Conservation (phyloP, 805 yeast species). For the Isabelozyma pseudorhagii region DNA sequence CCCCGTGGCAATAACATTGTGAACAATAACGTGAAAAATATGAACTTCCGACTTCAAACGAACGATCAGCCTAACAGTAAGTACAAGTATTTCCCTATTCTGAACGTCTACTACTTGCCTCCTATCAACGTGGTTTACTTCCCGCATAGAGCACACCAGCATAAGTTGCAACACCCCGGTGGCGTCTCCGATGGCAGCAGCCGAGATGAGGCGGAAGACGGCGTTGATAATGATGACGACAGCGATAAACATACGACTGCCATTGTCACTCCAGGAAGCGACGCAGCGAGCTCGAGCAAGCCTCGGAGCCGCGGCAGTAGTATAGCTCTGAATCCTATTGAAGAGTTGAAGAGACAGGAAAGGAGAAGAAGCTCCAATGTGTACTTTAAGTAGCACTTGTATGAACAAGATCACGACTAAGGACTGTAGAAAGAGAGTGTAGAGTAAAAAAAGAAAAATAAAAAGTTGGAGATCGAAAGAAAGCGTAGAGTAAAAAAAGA, state of each 20-base stretch:
- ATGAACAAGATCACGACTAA: too few relatives aligned
- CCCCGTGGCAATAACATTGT: not conserved
- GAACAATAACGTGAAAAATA: not conserved
- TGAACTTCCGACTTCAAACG: not conserved
- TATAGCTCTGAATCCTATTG: conserved; percentile 5
- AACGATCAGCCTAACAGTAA: conserved; percentile 5
- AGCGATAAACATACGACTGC: not conserved
- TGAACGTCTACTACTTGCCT: conserved; percentile 49
- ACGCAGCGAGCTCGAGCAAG: not conserved
- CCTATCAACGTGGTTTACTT: conserved; percentile 55
- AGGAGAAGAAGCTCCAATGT: conserved; percentile 22
- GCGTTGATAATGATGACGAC: not conserved
- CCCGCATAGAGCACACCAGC: conserved; percentile 53
- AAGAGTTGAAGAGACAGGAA: conserved; percentile 1
- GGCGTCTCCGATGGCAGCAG: not conserved
- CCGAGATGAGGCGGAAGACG: not conserved
- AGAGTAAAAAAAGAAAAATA: too few relatives aligned
- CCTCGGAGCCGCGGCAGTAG: not conserved
- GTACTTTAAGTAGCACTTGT: conserved; percentile 14
- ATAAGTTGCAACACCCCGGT: conserved; percentile 7
- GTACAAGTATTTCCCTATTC: conserved; percentile 51
- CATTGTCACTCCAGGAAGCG: not conserved
- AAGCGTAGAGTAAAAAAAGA: too few relatives aligned
- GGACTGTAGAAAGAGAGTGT: too few relatives aligned
- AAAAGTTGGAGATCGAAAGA: too few relatives aligned